Percentiles rank a stretch among this genome's conserved stretches.
Conservation (phyloP, 2,329 filamentous ascomycete genomes). For the Sodiomyces alkalinus region DNA sequence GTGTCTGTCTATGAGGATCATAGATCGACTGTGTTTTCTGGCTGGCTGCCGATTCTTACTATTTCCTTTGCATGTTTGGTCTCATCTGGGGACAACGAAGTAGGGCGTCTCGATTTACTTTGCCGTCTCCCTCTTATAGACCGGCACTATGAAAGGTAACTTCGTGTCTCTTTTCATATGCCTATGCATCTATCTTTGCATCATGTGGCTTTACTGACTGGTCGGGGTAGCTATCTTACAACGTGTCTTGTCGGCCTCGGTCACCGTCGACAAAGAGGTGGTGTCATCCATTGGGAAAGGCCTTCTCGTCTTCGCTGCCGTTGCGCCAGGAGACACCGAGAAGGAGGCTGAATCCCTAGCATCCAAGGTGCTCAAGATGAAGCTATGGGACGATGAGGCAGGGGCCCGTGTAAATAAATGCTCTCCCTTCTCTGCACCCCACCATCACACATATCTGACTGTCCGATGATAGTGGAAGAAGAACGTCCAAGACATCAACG, state of each 20-base stretch:
- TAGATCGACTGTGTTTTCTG: too few relatives aligned
- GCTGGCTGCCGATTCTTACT: too few relatives aligned
- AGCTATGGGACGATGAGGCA: conserved; percentile 74
- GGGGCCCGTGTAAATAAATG: conserved; percentile 50
- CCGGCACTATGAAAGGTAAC: conserved; percentile 23
- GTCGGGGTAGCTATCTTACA: conserved; percentile 95
- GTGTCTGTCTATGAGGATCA: too few relatives aligned
- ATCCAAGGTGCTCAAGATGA: conserved; percentile 75
- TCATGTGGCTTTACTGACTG: conserved; percentile 5
- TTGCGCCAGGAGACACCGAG: conserved; percentile 78
- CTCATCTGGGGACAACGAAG: too few relatives aligned
- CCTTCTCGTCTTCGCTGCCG: conserved; percentile 77
- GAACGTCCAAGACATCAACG: conserved; percentile 73
- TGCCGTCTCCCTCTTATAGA: too few relatives aligned
- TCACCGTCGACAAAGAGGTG: conserved; percentile 81
- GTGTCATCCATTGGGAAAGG: conserved; percentile 87
- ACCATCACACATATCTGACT: conserved; percentile 1
- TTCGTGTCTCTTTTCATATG: too few relatives aligned
- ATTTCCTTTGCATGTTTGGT: too few relatives aligned
- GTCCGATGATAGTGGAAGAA: conserved; percentile 95
- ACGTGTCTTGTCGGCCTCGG: conserved; percentile 85
- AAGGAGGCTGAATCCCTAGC: conserved; percentile 79
- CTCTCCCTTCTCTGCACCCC: too few relatives aligned
- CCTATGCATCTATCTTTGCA: conserved; percentile 7
- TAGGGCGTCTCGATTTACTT: too few relatives aligned